Conservation (phyloP, 257 asterid species). For the Ligustrum vulgare region DNA sequence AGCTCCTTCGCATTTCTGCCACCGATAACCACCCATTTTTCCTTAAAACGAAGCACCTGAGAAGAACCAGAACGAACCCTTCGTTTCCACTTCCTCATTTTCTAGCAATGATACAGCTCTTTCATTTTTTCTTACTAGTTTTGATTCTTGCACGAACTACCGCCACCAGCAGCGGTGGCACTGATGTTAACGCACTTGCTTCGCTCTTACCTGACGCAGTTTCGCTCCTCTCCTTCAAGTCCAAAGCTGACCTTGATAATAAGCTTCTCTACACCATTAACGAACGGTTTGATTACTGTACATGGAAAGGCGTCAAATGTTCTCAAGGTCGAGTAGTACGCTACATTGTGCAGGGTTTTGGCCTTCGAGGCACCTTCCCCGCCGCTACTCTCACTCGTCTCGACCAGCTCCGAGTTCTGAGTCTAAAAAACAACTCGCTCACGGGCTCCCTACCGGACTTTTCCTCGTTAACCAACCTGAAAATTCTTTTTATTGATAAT, state of each 20-base stretch:
- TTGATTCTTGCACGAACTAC: neutral
- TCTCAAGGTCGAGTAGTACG: constrained; percentile 89
- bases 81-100: neutral
- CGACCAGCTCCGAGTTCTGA: constrained; percentile 82
- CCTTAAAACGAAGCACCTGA: neutral
- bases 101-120: neutral
- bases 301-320: constrained; percentile 91
- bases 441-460: constrained; percentile 78
- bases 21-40: neutral
- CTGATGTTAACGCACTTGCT: constrained; percentile 24
- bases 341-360: constrained; percentile 46
- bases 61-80: neutral
- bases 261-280: constrained; percentile 68
- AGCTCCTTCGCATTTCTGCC: neutral
- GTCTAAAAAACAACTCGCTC: constrained; percentile 71
- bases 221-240: constrained; percentile 64
- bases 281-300: constrained; percentile 83
- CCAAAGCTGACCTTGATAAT: constrained; percentile 71
- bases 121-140: neutral
- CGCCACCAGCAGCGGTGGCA: constrained; percentile 1
- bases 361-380: constrained; percentile 66
- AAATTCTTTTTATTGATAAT: constrained; percentile 59
- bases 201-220: constrained; percentile 71
- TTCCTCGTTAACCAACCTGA: constrained; percentile 58
- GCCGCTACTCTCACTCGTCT: constrained; percentile 55